phyloP scores from a whole-genome alignment of 1,284 basidiomycete species.

The Marasmius fiardii region DNA sequence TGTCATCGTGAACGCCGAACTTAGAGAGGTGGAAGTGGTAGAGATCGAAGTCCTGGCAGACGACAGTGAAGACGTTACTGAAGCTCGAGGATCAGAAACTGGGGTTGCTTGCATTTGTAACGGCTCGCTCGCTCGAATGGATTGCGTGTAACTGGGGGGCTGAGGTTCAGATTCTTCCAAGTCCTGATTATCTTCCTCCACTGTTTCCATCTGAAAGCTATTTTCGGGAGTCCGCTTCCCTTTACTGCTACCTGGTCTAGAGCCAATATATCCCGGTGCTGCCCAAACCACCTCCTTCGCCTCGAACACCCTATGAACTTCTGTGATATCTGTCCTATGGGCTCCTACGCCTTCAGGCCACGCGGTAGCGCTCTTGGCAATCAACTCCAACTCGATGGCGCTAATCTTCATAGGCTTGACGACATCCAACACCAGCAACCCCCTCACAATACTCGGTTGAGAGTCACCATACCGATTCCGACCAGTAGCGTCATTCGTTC shows the following conservation, averaged over 20 bases:
- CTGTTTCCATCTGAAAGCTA: not conserved
- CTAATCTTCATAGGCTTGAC: slow-evolving; percentile 85
- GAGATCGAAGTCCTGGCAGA: not conserved
- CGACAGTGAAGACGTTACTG: not conserved
- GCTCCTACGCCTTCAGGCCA: slow-evolving; percentile 92
- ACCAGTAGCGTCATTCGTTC: slow-evolving; percentile 46
- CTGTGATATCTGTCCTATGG: slow-evolving; percentile 74
- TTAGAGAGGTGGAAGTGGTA: not conserved
- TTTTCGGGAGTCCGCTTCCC: not conserved
- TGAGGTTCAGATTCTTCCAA: not conserved
- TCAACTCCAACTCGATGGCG: slow-evolving; percentile 78
- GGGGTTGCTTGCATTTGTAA: not conserved
- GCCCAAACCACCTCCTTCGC: slow-evolving; percentile 72
- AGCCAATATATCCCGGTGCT: slow-evolving; percentile 30
- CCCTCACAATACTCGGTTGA: slow-evolving; percentile 80
- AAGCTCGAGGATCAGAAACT: not conserved
- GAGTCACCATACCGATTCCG: slow-evolving; percentile 47
- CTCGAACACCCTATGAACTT: slow-evolving; percentile 78
- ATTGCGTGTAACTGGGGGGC: not conserved
- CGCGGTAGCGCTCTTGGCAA: slow-evolving; percentile 59
- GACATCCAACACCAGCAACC: slow-evolving; percentile 81
- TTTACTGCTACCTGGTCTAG: not conserved
- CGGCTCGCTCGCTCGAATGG: not conserved
- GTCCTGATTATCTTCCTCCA: not conserved
- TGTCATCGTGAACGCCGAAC: not conserved